phyloP scores from a whole-genome alignment of 2,329 filamentous ascomycete species.

The Bipolaris cookei region DNA sequence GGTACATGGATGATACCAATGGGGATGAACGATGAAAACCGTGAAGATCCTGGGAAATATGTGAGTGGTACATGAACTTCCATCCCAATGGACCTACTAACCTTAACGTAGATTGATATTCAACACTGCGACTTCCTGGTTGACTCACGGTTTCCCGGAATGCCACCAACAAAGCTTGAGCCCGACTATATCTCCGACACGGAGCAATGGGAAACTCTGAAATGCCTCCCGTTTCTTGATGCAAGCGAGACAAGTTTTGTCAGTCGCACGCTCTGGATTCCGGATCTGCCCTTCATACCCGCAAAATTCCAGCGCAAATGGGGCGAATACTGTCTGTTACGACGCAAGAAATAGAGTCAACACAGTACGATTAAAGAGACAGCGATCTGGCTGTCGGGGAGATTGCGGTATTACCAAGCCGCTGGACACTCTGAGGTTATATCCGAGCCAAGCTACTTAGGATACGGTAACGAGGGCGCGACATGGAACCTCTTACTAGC shows the following conservation, averaged over 20 bases:
- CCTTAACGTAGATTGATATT: constrained; percentile 64
- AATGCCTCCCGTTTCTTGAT: constrained; percentile 83
- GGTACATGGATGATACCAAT: constrained; percentile 82
- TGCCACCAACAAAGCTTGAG: constrained; percentile 68
- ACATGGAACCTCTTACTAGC: not conserved
- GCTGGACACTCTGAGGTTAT: not conserved
- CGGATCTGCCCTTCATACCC: constrained; percentile 72
- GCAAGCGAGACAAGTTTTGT: constrained; percentile 73
- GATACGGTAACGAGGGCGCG: not conserved
- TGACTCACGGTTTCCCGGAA: constrained; percentile 78
- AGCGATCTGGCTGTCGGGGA: not conserved
- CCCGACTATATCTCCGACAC: constrained; percentile 78
- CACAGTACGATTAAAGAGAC: not conserved
- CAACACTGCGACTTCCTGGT: constrained; percentile 81
- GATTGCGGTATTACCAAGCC: not conserved
- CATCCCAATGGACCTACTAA: constrained; percentile 19
- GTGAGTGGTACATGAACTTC: constrained; percentile 52
- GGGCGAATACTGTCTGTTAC: constrained; percentile 86
- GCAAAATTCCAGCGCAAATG: constrained; percentile 74
- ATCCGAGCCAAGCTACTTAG: not conserved
- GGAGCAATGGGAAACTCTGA: constrained; percentile 77
- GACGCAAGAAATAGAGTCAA: constrained; percentile 48
- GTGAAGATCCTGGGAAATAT: constrained; percentile 87
- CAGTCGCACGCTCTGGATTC: constrained; percentile 81
- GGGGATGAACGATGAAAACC: constrained; percentile 91